These are phyloP conservation scores for Aphanomyces euteiches DNA, from an alignment of 352 stramenopile genomes.

Conservation along the genomic window DNA sequence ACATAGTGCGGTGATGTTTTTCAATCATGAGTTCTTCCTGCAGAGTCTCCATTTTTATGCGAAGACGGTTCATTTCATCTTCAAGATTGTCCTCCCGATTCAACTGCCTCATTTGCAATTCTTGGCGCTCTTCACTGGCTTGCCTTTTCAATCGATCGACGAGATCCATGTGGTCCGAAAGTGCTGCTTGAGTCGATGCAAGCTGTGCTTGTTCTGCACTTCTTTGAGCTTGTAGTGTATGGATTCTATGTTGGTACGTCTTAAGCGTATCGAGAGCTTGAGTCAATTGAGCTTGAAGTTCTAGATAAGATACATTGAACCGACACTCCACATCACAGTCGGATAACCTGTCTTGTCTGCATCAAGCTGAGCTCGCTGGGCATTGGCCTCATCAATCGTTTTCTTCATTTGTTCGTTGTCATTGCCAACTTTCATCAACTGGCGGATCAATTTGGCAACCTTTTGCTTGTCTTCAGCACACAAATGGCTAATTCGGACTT, in stretches of 20 bases:
- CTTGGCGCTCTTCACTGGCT: background rate
- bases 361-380: conserved; percentile 46
- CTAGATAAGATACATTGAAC: conserved; percentile 16
- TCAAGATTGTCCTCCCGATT: background rate
- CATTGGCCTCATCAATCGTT: conserved; percentile 14
- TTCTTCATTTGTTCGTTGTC: conserved; percentile 21
- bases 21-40: conserved; percentile 16
- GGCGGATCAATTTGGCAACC: conserved; percentile 68
- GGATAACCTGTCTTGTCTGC: conserved; percentile 53
- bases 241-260: conserved; percentile 53
- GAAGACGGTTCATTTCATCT: background rate
- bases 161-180: background rate
- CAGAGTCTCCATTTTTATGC: background rate
- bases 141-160: background rate
- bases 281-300: conserved; percentile 50
- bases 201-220: conserved; percentile 40
- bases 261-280: conserved; percentile 42
- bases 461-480: conserved; percentile 75
- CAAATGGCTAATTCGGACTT: conserved; percentile 61
- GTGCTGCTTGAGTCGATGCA: background rate
- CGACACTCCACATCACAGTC: background rate
- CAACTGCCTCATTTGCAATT: background rate
- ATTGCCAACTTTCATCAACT: conserved; percentile 57
- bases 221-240: conserved; percentile 56
- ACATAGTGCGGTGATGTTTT: background rate